Base-by-base conservation (phyloP, 139 green algal genomes). In the Auxenochlorella protothecoides region DNA sequence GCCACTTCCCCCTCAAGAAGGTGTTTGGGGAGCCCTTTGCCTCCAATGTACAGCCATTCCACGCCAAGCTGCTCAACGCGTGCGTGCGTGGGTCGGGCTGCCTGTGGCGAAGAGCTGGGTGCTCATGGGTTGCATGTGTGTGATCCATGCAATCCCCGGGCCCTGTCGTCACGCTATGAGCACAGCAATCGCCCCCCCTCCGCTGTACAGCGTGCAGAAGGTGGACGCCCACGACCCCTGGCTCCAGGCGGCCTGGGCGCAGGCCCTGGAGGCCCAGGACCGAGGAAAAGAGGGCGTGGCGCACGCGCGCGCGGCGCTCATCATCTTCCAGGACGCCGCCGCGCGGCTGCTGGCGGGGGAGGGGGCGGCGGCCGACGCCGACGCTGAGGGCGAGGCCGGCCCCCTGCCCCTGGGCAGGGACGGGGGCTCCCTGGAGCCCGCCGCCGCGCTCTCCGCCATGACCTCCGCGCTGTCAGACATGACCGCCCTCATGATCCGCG, bases 241-340 rank as follows among this genome's bases (percentile, higher is more conserved):
- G 87, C 83, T 92, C 66, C 88, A 92, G 79, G 65, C 57, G 55
- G 87, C 91, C 78, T 92, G 88, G 88, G 88, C 75, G 5, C 72
- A 82, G 6, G 71, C 77, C 53, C 68, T 90, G 69, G 62, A 73
- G 15, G 61, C 71, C 3, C 13, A 70, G 5, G 74, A 66, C 7
- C 67, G 79, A 27, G 4, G 51, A 4, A 52, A 70, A 11, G 77
- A 85, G 59, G 74, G 74, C 3, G 66, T 73, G 52, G 61, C 12
- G 13, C 80, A 85, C 59, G 27, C 27, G 27, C 27, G 27, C 27
- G 27, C 27, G 27, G 27, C 27, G 27, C 27, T 60, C 27, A 44
- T 44, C 70, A 74, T 74, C n/a, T 74, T 82, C 0, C 44, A 75
- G 63, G 76, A 64, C 16, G 63, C 68, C 67, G 74, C 68, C 0